Evolutionary conservation across 2,329 filamentous ascomycete genomes (phyloP).

Genomic region (Didymella pomorum): DNA sequence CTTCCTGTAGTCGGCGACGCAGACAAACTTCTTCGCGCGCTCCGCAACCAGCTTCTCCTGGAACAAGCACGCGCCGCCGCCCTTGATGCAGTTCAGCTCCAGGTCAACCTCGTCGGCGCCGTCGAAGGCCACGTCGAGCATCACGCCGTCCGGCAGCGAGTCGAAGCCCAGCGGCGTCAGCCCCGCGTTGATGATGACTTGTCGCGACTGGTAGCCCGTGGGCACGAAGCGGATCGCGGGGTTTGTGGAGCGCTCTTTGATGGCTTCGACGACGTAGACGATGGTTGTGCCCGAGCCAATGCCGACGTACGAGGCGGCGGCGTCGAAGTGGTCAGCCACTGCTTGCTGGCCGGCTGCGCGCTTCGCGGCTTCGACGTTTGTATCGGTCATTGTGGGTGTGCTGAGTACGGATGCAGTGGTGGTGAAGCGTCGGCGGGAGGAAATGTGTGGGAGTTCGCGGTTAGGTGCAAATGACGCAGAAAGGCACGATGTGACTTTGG

Average conservation of each 20-base stretch:
- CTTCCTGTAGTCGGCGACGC: conserved; percentile 92
- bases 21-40: conserved; percentile 83
- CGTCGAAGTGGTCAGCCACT: conserved; percentile 73
- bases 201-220: conserved; percentile 89
- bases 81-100: conserved; percentile 96
- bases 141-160: conserved; percentile 68
- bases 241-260: conserved; percentile 57
- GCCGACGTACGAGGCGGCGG: conserved; percentile 70
- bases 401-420: conserved; percentile 13
- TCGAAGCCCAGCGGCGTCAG: conserved; percentile 81
- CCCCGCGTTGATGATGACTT: conserved; percentile 81
- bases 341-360: conserved; percentile 76
- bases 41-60: conserved; percentile 96
- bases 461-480: conserved; percentile 1
- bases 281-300: conserved; percentile 86
- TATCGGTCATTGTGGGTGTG: conserved; percentile 42
- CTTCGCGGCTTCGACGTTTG: conserved; percentile 73
- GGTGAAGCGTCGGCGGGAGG: conserved; percentile 11
- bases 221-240: conserved; percentile 81
- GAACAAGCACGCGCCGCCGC: conserved; percentile 95
- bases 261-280: conserved; percentile 84
- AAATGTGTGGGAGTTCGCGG: neutral
- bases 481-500: conserved; percentile 13
- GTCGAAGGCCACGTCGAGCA: conserved; percentile 92
- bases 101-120: conserved; percentile 97